Conservation (phyloP, 805 yeast genomes). For the Yarrowia sp. region DNA sequence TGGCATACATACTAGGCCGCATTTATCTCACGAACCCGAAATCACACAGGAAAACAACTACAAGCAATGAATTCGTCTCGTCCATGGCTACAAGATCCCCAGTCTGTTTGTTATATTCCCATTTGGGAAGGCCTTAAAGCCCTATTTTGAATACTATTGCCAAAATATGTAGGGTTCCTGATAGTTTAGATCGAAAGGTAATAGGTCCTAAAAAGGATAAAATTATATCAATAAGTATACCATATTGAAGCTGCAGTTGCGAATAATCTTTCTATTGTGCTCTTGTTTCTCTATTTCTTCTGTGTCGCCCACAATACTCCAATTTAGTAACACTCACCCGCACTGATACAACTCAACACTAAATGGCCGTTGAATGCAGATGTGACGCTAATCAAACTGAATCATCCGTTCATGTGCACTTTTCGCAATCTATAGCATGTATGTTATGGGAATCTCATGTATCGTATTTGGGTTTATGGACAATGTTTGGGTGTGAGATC, state of each 20-base stretch:
- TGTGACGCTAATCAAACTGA: not conserved
- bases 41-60: not conserved
- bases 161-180: not conserved
- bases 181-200: not conserved
- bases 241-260: not conserved
- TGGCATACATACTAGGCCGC: not conserved
- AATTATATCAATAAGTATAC: not conserved
- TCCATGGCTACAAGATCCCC: not conserved
- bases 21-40: not conserved
- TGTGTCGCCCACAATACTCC: not conserved
- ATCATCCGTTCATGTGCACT: not conserved
- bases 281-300: too few species aligned
- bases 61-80: not conserved
- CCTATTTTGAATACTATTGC: not conserved
- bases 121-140: not conserved
- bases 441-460: not conserved
- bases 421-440: not conserved
- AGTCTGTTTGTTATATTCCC: not conserved
- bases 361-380: not conserved
- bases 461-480: not conserved
- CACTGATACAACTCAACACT: not conserved
- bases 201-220: not conserved
- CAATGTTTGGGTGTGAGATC: not conserved
- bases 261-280: not conserved
- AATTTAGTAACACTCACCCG: not conserved